Evolutionary conservation across 2,329 filamentous ascomycete genomes (phyloP), one percentile per base, ranked within the genome.

Genomic region (Penicillium vulpinum): DNA sequence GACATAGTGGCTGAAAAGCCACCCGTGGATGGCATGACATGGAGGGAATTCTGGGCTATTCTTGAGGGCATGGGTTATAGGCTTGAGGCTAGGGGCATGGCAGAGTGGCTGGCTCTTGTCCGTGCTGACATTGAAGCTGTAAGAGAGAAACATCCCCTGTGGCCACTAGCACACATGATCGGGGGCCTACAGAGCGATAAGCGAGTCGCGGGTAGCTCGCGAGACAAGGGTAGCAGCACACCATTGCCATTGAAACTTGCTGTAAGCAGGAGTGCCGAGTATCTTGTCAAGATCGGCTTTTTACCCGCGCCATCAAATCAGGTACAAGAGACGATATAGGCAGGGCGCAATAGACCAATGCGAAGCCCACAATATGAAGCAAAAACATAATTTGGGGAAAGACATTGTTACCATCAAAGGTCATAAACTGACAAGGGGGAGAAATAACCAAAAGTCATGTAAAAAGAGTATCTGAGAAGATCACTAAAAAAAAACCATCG

Each of bases 1-100:
- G 33, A 57, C 29, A 54, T 31, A 22, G 24, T 45, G 15, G 5
- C 0, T 15, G 26, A 18, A 10, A 46, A 35, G n/a, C 18, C 22
- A 3, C 44, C 43, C n/a, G 13, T n/a, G 3, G 41, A 60, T 28
- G 60, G 60, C 21, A 54, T 60, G 7, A 57, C 55, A 13, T 56
- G 56, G 38, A 47, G 47, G 18, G 60, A 62, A 9, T 59, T 62
- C 39, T 62, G 58, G 60, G 53, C 57, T 1, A 56, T 62, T 21
- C 46, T 62, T 47, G 46, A 48, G 16, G 31, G 33, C 18, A 40
- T 56, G 9, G 49, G 35, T 6, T 49, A 51, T 8, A 62, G 50
- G 52, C 43, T 63, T 21, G 36, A 55, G 22, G 39, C 45, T 8
- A 57, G 59, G 58, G 47, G n/a, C n/a, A 38, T 22, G 22, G 9